These are phyloP conservation scores for Mycena indigotica DNA, from an alignment of 768 basidiomycete genomes.

Conservation along the genomic window DNA sequence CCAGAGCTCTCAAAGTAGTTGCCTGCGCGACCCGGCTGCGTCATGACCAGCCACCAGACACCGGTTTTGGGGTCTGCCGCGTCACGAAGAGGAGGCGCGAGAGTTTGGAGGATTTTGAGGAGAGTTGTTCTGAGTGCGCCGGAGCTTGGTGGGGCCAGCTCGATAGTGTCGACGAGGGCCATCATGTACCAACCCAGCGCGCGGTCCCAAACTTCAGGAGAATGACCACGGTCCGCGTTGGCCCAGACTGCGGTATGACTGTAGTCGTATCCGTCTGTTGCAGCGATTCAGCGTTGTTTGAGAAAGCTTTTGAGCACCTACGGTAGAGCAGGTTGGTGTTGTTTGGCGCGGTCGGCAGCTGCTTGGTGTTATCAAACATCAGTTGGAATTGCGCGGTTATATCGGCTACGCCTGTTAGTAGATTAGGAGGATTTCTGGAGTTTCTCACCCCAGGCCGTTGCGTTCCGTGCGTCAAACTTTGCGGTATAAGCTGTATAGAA, in stretches of 20 bases:
- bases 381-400: conserved; percentile 45
- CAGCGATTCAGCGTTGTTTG: not conserved
- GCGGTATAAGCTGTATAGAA: conserved; percentile 36
- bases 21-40: conserved; percentile 43
- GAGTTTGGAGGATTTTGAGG: conserved; percentile 34
- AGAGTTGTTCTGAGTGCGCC: conserved; percentile 33
- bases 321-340: conserved; percentile 47
- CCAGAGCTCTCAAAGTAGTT: conserved; percentile 57
- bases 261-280: conserved; percentile 47
- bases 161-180: conserved; percentile 50
- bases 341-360: conserved; percentile 39
- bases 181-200: conserved; percentile 45
- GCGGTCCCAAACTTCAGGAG: conserved; percentile 52
- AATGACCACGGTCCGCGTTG: conserved; percentile 46
- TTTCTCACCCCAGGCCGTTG: conserved; percentile 31
- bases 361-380: conserved; percentile 46
- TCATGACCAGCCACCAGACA: conserved; percentile 56
- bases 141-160: conserved; percentile 35
- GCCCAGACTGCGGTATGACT: conserved; percentile 48
- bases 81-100: conserved; percentile 38
- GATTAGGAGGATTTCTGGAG: not conserved
- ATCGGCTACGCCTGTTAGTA: conserved; percentile 13
- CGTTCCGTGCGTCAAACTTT: conserved; percentile 31
- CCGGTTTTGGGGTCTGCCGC: conserved; percentile 43
- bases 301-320: not conserved